Percentiles rank a stretch among this genome's conserved stretches.
phyloP scores from a whole-genome alignment of 2,329 filamentous ascomycete species.

The Stachybotrys chlorohalonatus region DNA sequence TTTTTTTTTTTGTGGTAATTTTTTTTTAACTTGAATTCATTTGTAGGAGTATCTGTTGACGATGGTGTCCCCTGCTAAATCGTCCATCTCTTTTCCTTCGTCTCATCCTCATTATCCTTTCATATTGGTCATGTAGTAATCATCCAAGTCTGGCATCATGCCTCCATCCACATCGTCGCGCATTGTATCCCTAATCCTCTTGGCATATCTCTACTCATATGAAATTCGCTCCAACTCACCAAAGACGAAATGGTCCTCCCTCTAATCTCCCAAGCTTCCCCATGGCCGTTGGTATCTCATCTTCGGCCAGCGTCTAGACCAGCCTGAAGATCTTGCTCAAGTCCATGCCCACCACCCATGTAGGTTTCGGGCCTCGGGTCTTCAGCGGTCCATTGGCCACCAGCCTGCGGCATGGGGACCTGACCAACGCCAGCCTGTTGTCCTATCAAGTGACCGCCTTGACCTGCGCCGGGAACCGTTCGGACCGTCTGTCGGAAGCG shows the following conservation, averaged over 20 bases:
- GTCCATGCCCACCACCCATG: slow-evolving; percentile 33
- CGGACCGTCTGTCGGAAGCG: slow-evolving; percentile 64
- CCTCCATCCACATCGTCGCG: no score
- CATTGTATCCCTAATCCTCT: no score
- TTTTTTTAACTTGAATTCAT: no score
- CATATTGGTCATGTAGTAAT: neutral
- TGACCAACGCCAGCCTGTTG: slow-evolving; percentile 29
- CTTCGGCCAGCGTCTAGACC: slow-evolving; percentile 21
- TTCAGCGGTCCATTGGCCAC: slow-evolving; percentile 47
- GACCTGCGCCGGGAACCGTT: slow-evolving; percentile 33
- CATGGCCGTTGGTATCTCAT: neutral
- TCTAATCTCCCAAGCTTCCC: neutral
- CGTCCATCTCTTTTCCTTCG: neutral
- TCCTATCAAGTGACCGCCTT: slow-evolving; percentile 20
- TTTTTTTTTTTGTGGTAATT: no score
- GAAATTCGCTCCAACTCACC: no score
- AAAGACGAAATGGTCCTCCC: no score
- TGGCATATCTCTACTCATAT: no score
- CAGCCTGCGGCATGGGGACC: slow-evolving; percentile 44
- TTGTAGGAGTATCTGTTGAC: neutral
- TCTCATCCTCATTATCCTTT: neutral
- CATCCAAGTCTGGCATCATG: neutral
- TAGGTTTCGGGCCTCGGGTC: slow-evolving; percentile 55
- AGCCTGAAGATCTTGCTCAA: slow-evolving; percentile 52
- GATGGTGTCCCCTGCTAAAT: neutral